Evolutionary conservation across 2,329 filamentous ascomycete species (phyloP).

Genomic region (Ceratocystis huliohia): DNA sequence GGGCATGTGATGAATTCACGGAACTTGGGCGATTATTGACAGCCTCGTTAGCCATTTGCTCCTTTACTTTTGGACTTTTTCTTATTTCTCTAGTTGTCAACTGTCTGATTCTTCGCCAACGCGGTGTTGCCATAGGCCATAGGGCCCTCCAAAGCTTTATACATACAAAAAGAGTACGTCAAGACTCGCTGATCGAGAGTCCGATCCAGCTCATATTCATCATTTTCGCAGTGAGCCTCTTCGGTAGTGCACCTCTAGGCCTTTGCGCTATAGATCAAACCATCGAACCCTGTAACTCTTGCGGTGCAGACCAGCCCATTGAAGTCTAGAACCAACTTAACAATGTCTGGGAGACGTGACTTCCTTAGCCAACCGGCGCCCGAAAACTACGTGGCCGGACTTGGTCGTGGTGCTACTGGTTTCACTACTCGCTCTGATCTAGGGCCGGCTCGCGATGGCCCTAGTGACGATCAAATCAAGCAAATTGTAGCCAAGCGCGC

Average conservation of each 20-base stretch:
- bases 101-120: not conserved
- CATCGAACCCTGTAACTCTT: not conserved
- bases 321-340: slow-evolving; percentile 21
- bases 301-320: not conserved
- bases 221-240: slow-evolving; percentile 16
- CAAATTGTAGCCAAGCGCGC: slow-evolving; percentile 91
- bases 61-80: not conserved
- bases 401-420: slow-evolving; percentile 92
- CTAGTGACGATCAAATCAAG: slow-evolving; percentile 96
- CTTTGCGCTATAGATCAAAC: not conserved
- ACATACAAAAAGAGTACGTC: slow-evolving; percentile 18
- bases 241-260: not conserved
- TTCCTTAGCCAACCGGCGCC: slow-evolving; percentile 78
- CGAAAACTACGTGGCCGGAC: slow-evolving; percentile 85
- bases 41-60: not conserved
- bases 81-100: not conserved
- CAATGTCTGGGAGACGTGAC: slow-evolving; percentile 56
- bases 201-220: slow-evolving; percentile 20
- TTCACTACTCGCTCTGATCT: slow-evolving; percentile 97
- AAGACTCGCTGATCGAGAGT: slow-evolving; percentile 11
- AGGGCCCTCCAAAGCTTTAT: not conserved
- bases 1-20: not conserved
- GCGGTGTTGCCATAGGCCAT: not conserved
- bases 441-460: slow-evolving; percentile 85
- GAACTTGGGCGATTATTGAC: not conserved